Percentiles rank a stretch among this genome's conserved stretches.
These are phyloP conservation scores for Cordyceps javanica DNA, from an alignment of 2,329 filamentous ascomycete genomes.

Conservation along the genomic window DNA sequence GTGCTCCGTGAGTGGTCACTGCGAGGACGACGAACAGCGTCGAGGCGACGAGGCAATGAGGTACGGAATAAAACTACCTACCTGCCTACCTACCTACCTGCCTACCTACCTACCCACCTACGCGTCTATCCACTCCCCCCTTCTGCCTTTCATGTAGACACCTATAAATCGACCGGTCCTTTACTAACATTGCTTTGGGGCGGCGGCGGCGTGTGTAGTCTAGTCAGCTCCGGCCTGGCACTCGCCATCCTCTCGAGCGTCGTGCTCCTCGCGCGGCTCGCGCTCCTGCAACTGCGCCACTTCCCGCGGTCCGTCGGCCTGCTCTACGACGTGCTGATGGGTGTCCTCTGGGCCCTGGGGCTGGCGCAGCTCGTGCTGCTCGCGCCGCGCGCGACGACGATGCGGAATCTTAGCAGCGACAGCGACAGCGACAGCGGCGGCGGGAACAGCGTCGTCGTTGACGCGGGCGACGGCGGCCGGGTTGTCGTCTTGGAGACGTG, in stretches of 20 bases:
- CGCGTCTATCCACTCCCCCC: too few relatives aligned
- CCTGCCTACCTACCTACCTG: neutral
- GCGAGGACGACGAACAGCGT: neutral
- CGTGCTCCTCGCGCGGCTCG: constrained; percentile 21
- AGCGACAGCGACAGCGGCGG: too few relatives aligned
- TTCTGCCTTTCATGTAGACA: too few relatives aligned
- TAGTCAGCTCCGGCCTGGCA: constrained; percentile 24
- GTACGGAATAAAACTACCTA: neutral
- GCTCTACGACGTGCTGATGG: constrained; percentile 25
- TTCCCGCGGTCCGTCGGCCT: constrained; percentile 18
- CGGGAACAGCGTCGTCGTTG: neutral
- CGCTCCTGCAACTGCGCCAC: constrained; percentile 19
- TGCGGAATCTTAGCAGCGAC: neutral
- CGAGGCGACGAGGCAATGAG: neutral
- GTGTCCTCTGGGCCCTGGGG: constrained; percentile 22
- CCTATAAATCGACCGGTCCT: too few relatives aligned
- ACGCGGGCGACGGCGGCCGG: constrained; percentile 6
- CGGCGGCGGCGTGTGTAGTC: constrained; percentile 15
- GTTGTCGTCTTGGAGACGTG: neutral
- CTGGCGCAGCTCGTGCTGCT: constrained; percentile 11
- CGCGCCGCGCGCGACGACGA: neutral
- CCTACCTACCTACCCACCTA: too few relatives aligned
- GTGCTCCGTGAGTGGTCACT: neutral
- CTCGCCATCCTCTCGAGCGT: constrained; percentile 25
- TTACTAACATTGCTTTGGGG: neutral